Evolutionary conservation across 345 rosid genomes (phyloP).

Genomic region (Hibiscus syriacus): DNA sequence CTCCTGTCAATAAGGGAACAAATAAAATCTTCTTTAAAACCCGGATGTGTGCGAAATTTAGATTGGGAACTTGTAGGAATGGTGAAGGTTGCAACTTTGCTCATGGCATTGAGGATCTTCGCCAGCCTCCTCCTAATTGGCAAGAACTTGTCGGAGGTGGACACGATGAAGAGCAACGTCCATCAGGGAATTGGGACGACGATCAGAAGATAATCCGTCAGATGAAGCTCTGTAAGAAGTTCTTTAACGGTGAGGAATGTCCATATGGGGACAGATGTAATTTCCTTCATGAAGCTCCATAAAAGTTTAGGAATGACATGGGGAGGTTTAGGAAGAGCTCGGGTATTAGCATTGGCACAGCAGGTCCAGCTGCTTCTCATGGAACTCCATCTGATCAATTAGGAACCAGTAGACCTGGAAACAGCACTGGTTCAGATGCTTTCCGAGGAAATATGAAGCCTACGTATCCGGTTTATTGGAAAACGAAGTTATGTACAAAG

Average conservation of each 20-base stretch:
- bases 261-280: conserved; percentile 95
- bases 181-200: conserved; percentile 61
- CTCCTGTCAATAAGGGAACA: conserved; percentile 53
- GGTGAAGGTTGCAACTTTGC: conserved; percentile 94
- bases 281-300: conserved; percentile 83
- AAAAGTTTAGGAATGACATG: conserved; percentile 68
- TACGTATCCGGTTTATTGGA: conserved; percentile 77
- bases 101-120: conserved; percentile 79
- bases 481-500: conserved; percentile 78
- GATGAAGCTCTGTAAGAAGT: conserved; percentile 96
- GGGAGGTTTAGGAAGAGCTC: conserved; percentile 72
- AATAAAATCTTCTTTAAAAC: conserved; percentile 88
- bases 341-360: conserved; percentile 59
- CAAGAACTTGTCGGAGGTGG: conserved; percentile 65
- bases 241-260: conserved; percentile 83
- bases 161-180: conserved; percentile 37
- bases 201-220: conserved; percentile 84
- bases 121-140: conserved; percentile 96
- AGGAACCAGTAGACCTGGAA: conserved; percentile 41
- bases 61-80: conserved; percentile 58
- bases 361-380: conserved; percentile 24
- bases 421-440: conserved; percentile 9
- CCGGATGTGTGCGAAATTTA: conserved; percentile 78
- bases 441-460: conserved; percentile 35
- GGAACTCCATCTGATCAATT: conserved; percentile 32